Conservation (phyloP, 2,329 filamentous ascomycete genomes). For the Didymosphaeria variabile region DNA sequence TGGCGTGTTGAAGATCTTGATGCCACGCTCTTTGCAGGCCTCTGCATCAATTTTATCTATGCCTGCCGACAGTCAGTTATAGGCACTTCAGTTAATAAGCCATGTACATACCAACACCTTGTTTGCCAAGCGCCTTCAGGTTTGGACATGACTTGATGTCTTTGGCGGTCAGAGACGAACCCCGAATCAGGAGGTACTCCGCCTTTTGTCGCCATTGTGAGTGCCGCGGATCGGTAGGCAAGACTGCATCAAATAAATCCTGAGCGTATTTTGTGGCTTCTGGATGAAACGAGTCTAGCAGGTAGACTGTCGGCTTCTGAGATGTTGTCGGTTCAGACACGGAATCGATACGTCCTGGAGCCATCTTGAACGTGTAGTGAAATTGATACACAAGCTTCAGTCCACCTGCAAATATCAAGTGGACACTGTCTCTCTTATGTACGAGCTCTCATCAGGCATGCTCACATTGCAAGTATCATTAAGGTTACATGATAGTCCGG, state of each 20-base stretch:
- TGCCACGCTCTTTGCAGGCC: slow-evolving; percentile 50
- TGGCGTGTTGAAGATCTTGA: slow-evolving; percentile 60
- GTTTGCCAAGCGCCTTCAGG: slow-evolving; percentile 57
- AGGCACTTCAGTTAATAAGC: not conserved
- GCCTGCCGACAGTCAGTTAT: slow-evolving; percentile 30
- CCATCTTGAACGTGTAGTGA: slow-evolving; percentile 15
- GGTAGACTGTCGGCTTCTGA: slow-evolving; percentile 51
- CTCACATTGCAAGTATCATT: not conserved
- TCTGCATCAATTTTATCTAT: slow-evolving; percentile 55
- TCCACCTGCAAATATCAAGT: not conserved
- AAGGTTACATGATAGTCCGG: not conserved
- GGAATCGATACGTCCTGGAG: slow-evolving; percentile 21
- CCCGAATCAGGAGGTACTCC: slow-evolving; percentile 51
- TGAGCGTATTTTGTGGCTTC: slow-evolving; percentile 48
- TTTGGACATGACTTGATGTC: slow-evolving; percentile 50
- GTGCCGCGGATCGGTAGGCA: slow-evolving; percentile 46
- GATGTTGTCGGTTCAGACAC: not conserved
- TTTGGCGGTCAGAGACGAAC: slow-evolving; percentile 49
- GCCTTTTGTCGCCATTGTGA: slow-evolving; percentile 55
- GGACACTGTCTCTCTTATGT: not conserved
- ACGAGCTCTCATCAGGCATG: not conserved
- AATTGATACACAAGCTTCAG: not conserved
- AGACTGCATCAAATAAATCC: slow-evolving; percentile 52
- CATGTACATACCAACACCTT: slow-evolving; percentile 53
- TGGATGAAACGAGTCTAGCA: slow-evolving; percentile 53